phyloP scores from a whole-genome alignment of 2,329 filamentous ascomycete genomes.

The Monosporascus sp. region DNA sequence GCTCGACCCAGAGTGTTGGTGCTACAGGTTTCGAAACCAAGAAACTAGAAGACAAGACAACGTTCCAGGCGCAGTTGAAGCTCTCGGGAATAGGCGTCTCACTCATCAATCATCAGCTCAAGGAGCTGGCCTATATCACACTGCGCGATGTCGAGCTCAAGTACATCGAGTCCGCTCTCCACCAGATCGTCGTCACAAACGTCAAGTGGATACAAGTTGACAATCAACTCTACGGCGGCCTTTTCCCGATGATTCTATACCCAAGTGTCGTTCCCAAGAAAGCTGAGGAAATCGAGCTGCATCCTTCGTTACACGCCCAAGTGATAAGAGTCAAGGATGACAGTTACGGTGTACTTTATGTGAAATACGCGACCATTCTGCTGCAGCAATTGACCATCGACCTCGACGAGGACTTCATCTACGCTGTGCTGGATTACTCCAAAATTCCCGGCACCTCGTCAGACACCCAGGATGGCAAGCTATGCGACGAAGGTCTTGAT shows the following conservation, averaged over 20 bases:
- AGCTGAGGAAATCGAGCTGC: constrained; percentile 90
- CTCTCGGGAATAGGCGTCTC: constrained; percentile 90
- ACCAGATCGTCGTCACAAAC: constrained; percentile 84
- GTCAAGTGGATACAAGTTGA: constrained; percentile 99
- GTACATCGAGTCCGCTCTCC: constrained; percentile 87
- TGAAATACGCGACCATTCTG: constrained; percentile 93
- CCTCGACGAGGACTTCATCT: constrained; percentile 96
- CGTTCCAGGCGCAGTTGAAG: constrained; percentile 82
- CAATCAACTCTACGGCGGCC: constrained; percentile 95
- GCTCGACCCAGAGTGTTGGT: constrained; percentile 44
- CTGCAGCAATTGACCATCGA: constrained; percentile 98
- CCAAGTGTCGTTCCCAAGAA: constrained; percentile 97
- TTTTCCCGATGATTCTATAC: constrained; percentile 96
- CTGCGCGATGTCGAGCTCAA: constrained; percentile 87
- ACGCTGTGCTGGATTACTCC: constrained; percentile 89
- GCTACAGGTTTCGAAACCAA: constrained; percentile 87
- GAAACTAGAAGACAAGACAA: constrained; percentile 80
- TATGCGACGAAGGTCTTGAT: constrained; percentile 85
- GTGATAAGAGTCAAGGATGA: constrained; percentile 96
- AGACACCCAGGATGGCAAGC: constrained; percentile 69
- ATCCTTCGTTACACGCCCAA: constrained; percentile 89
- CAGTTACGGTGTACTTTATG: constrained; percentile 94
- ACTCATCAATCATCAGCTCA: constrained; percentile 85
- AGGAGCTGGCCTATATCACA: constrained; percentile 89
- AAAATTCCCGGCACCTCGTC: constrained; percentile 90